phyloP scores from a whole-genome alignment of 2,329 filamentous ascomycete genomes.

The Beauveria sp. region DNA sequence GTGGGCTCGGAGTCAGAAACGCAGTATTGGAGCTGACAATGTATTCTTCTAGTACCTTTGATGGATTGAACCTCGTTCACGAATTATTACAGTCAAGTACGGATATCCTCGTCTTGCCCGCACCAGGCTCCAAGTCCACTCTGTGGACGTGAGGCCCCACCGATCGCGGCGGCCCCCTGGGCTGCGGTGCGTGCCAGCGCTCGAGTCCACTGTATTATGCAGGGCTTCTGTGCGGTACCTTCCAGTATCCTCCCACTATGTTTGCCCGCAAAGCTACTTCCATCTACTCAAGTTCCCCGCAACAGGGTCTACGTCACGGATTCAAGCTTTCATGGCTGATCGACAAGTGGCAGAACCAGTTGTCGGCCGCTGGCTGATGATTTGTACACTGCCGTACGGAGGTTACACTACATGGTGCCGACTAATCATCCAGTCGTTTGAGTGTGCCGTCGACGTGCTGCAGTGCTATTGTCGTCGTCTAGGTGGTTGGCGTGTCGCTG shows the following conservation, averaged over 20 bases:
- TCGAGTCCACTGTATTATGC: not conserved
- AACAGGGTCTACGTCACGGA: constrained; percentile 6
- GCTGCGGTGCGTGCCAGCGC: not conserved
- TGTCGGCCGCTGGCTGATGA: not conserved
- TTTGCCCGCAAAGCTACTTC: not conserved
- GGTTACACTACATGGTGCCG: not conserved
- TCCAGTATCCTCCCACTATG: not conserved
- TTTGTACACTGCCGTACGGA: not conserved
- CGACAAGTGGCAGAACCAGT: not conserved
- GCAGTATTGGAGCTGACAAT: not conserved
- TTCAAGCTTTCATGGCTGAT: constrained; percentile 9
- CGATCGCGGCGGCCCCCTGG: constrained; percentile 1
- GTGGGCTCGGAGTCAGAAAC: not conserved
- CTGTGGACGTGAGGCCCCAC: not conserved
- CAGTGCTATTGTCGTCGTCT: not conserved
- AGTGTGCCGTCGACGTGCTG: not conserved
- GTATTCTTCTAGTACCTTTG: too few relatives aligned
- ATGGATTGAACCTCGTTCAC: too few relatives aligned
- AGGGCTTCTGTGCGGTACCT: not conserved
- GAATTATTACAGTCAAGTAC: too few relatives aligned
- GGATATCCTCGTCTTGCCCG: too few relatives aligned
- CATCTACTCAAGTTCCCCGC: not conserved
- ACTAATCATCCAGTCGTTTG: not conserved
- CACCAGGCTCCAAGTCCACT: not conserved
- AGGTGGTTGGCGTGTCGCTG: not conserved